phyloP scores from a whole-genome alignment of 306 rosid genomes.

The Prinsepia uniflora region DNA sequence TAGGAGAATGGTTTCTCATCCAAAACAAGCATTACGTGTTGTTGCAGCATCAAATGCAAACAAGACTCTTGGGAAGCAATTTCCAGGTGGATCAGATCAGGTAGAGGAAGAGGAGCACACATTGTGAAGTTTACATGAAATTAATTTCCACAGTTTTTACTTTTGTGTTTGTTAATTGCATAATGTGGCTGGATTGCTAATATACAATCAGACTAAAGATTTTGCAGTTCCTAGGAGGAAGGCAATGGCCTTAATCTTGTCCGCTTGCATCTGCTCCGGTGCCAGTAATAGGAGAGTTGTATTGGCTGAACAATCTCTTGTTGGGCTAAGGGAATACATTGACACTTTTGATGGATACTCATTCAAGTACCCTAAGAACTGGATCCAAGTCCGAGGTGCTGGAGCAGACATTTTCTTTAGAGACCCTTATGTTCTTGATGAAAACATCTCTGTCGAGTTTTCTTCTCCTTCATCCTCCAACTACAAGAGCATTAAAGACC shows the following conservation, averaged over 20 bases:
- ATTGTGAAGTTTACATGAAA: background rate
- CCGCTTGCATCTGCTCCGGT: conserved; percentile 50
- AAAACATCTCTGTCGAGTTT: conserved; percentile 68
- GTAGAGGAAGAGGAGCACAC: conserved; percentile 32
- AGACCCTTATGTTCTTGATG: conserved; percentile 94
- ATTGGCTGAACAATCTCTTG: conserved; percentile 43
- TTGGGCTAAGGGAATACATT: conserved; percentile 59
- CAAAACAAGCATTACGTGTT: conserved; percentile 51
- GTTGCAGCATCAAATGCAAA: conserved; percentile 64
- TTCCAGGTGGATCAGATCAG: conserved; percentile 63
- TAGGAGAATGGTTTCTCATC: conserved; percentile 50
- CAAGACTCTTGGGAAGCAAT: conserved; percentile 39
- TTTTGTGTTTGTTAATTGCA: too few species aligned
- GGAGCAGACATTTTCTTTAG: conserved; percentile 95
- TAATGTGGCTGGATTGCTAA: conserved; percentile 36
- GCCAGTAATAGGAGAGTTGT: conserved; percentile 20
- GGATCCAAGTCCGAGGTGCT: conserved; percentile 91
- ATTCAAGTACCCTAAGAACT: conserved; percentile 68
- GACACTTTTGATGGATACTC: conserved; percentile 91
- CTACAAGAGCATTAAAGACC: conserved; percentile 73
- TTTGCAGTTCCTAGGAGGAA: conserved; percentile 87
- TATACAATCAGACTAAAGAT: conserved; percentile 79
- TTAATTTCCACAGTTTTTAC: background rate
- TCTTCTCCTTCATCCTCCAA: conserved; percentile 93
- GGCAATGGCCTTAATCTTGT: conserved; percentile 71